Evolutionary conservation across 805 yeast species (phyloP).

Genomic region (Wickerhamomyces strasburgensis): DNA sequence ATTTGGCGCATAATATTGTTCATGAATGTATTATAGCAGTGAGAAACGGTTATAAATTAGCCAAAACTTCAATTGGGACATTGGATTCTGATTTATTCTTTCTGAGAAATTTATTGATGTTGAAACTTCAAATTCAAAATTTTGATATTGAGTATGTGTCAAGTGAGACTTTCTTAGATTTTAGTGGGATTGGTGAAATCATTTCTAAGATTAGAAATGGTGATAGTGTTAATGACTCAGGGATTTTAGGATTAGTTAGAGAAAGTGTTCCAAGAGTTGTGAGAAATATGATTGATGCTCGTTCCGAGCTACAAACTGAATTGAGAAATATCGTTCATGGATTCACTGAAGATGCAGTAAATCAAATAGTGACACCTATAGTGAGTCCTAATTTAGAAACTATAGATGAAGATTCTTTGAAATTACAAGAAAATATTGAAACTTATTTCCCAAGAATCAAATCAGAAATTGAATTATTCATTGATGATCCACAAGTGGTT

Average conservation of each 20-base stretch:
- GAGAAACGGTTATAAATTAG: constrained; percentile 45
- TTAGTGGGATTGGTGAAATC: constrained; percentile 66
- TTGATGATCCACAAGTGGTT: constrained; percentile 50
- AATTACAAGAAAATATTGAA: constrained; percentile 46
- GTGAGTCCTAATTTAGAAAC: constrained; percentile 17
- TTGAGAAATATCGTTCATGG: constrained; percentile 58
- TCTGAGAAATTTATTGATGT: constrained; percentile 63
- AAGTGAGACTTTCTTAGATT: constrained; percentile 72
- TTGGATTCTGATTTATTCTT: constrained; percentile 61
- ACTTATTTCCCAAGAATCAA: constrained; percentile 53
- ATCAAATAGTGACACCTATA: constrained; percentile 45
- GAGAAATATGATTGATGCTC: constrained; percentile 76
- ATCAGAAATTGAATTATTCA: constrained; percentile 45
- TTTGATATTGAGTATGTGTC: constrained; percentile 78
- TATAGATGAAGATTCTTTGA: constrained; percentile 30
- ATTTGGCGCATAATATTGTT: constrained; percentile 80
- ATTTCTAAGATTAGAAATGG: constrained; percentile 35
- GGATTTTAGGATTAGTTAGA: constrained; percentile 45
- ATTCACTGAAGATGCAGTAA: constrained; percentile 56
- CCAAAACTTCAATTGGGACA: constrained; percentile 42
- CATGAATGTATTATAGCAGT: constrained; percentile 69
- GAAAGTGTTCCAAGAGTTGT: constrained; percentile 77
- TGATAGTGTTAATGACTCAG: constrained; percentile 18
- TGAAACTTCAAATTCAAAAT: constrained; percentile 63
- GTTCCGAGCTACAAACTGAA: constrained; percentile 66